A percentile compares a stretch with the other conserved stretches of the same genome.
Conservation (phyloP, 2,329 filamentous ascomycete species). For the Botrytis pseudocinerea region DNA sequence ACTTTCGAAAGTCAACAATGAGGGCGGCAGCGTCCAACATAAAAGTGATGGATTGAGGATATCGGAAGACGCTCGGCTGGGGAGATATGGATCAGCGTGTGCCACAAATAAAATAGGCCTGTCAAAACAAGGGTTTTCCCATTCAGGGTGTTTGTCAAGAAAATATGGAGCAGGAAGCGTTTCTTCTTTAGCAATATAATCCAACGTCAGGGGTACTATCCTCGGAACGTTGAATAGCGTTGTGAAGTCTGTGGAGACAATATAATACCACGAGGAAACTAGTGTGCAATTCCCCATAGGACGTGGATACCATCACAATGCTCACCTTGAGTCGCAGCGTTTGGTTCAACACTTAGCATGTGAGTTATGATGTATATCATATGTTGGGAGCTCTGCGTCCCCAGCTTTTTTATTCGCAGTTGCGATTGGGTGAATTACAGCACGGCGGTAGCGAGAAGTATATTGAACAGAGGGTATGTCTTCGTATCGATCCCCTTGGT, state of each 20-base stretch:
- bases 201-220: constrained; percentile 13
- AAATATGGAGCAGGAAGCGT: constrained; percentile 16
- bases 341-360: constrained; percentile 21
- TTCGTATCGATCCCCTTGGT: constrained; percentile 12
- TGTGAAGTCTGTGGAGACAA: constrained; percentile 16
- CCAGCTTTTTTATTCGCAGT: constrained; percentile 2
- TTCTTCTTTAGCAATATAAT: constrained; percentile 14
- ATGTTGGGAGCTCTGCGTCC: constrained; percentile 19
- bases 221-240: constrained; percentile 19
- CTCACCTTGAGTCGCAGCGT: constrained; percentile 8
- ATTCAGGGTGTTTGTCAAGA: constrained; percentile 23
- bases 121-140: constrained; percentile 21
- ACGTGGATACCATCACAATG: constrained; percentile 20
- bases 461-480: neutral
- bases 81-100: constrained; percentile 26
- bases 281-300: constrained; percentile 12
- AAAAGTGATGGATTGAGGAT: constrained; percentile 22
- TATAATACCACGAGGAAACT: constrained; percentile 23
- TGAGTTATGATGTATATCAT: constrained; percentile 18
- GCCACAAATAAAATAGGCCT: constrained; percentile 24
- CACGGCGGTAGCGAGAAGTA: neutral
- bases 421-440: constrained; percentile 13
- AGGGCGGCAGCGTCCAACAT: constrained; percentile 25
- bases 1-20: constrained; percentile 11
- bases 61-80: constrained; percentile 22